A percentile compares a stretch with the other conserved stretches of the same genome.
Conservation (phyloP, 306 rosid genomes). For the Prunus mira region DNA sequence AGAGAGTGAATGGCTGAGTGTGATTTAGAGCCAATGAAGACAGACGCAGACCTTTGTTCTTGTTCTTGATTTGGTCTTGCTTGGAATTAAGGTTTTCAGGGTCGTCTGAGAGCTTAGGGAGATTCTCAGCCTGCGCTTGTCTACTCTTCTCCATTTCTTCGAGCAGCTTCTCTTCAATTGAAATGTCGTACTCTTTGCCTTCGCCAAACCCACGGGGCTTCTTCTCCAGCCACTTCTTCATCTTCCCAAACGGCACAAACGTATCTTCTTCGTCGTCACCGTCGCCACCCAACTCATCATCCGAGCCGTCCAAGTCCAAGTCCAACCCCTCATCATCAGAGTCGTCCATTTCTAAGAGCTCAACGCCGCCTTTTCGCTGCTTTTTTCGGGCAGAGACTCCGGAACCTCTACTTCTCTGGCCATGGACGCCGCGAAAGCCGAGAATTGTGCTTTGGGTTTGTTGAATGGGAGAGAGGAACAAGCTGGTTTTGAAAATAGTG, state of each 20-base stretch:
- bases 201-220: conserved; percentile 79
- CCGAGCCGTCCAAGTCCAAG: conserved; percentile 5
- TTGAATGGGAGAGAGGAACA: conserved; percentile 15
- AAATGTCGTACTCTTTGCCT: conserved; percentile 73
- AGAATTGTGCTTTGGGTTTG: conserved; percentile 24
- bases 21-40: not conserved
- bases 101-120: conserved; percentile 45
- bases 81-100: conserved; percentile 21
- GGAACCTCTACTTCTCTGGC: conserved; percentile 12
- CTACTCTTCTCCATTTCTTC: conserved; percentile 60
- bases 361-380: conserved; percentile 18
- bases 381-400: conserved; percentile 20
- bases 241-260: conserved; percentile 44
- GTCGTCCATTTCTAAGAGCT: conserved; percentile 16
- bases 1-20: not conserved
- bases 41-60: conserved; percentile 38
- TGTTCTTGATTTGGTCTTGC: conserved; percentile 16
- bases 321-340: conserved; percentile 25
- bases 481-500: conserved; percentile 1
- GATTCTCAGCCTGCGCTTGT: conserved; percentile 49
- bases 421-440: conserved; percentile 10
- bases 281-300: conserved; percentile 14
- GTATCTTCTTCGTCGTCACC: conserved; percentile 41
- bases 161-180: conserved; percentile 77
- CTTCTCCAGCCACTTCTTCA: conserved; percentile 57